Evolutionary conservation across 2,329 filamentous ascomycete species (phyloP).

Genomic region (Neodidymelliopsis sp.): DNA sequence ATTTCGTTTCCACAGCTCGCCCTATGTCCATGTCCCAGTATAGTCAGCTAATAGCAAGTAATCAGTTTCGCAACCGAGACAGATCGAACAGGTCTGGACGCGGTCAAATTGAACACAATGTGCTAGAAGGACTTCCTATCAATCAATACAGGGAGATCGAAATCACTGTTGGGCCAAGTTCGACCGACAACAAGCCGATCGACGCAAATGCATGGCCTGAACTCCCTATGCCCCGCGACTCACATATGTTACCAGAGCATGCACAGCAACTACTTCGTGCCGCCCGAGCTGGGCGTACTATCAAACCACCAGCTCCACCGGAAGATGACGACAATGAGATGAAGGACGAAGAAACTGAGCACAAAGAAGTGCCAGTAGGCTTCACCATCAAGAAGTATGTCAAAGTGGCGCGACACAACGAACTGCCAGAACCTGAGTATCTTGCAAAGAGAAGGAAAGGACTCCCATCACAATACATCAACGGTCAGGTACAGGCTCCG

Average conservation of each 20-base stretch:
- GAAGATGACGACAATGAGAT: constrained; percentile 69
- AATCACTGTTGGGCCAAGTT: constrained; percentile 70
- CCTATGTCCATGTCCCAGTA: neutral
- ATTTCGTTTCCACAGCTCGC: no score
- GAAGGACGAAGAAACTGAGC: constrained; percentile 53
- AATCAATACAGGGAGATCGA: constrained; percentile 84
- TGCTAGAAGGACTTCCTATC: constrained; percentile 79
- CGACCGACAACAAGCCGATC: constrained; percentile 67
- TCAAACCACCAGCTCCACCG: constrained; percentile 73
- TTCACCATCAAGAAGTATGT: constrained; percentile 67
- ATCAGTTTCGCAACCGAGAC: constrained; percentile 63
- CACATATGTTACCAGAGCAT: constrained; percentile 75
- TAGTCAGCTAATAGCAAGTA: constrained; percentile 30
- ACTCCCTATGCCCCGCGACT: constrained; percentile 88
- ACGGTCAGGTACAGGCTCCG: constrained; percentile 31
- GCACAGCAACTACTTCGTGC: constrained; percentile 84
- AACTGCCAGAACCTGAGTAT: constrained; percentile 67
- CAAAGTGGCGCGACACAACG: constrained; percentile 63
- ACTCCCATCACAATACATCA: constrained; percentile 56
- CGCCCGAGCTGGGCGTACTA: constrained; percentile 77
- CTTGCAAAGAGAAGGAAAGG: constrained; percentile 69
- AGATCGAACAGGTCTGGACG: constrained; percentile 65
- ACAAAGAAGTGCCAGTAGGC: constrained; percentile 55
- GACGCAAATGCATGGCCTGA: constrained; percentile 77
- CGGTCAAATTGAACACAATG: constrained; percentile 69